These are phyloP conservation scores for Phytophthora pinifolia DNA, from an alignment of 352 stramenopile species.

Conservation along the genomic window DNA sequence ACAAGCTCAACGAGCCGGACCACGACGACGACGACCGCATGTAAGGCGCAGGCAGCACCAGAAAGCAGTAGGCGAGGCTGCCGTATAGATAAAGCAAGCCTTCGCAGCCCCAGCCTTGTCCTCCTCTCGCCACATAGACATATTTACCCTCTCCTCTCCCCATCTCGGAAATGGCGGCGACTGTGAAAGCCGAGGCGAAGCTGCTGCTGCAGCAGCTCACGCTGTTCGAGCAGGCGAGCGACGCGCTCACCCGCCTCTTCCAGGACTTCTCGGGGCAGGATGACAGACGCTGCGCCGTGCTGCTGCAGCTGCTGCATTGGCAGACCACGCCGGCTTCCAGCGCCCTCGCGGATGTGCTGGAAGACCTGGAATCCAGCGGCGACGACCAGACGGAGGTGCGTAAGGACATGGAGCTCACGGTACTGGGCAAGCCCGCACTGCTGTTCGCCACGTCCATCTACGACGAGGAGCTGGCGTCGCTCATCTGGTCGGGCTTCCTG, in stretches of 20 bases:
- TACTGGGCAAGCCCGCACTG: slow-evolving; percentile 78
- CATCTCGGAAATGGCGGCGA: slow-evolving; percentile 17
- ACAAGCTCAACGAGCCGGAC: slow-evolving; percentile 85
- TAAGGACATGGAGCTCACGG: slow-evolving; percentile 45
- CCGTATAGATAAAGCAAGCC: slow-evolving; percentile 27
- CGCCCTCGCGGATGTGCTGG: slow-evolving; percentile 36
- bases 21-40: slow-evolving; percentile 54
- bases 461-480: slow-evolving; percentile 71
- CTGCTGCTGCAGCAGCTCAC: slow-evolving; percentile 57
- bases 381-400: slow-evolving; percentile 17
- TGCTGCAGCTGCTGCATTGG: slow-evolving; percentile 52
- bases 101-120: neutral
- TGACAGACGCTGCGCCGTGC: slow-evolving; percentile 22
- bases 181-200: slow-evolving; percentile 33
- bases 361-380: slow-evolving; percentile 25
- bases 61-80: neutral
- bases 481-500: slow-evolving; percentile 62
- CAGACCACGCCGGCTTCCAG: slow-evolving; percentile 32
- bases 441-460: slow-evolving; percentile 85
- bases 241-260: slow-evolving; percentile 56
- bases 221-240: slow-evolving; percentile 50
- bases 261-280: slow-evolving; percentile 22
- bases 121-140: slow-evolving; percentile 18
- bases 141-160: slow-evolving; percentile 16
- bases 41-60: slow-evolving; percentile 23